Conservation (phyloP, 495 filamentous ascomycete species). For the Emericellopsis terricola region DNA sequence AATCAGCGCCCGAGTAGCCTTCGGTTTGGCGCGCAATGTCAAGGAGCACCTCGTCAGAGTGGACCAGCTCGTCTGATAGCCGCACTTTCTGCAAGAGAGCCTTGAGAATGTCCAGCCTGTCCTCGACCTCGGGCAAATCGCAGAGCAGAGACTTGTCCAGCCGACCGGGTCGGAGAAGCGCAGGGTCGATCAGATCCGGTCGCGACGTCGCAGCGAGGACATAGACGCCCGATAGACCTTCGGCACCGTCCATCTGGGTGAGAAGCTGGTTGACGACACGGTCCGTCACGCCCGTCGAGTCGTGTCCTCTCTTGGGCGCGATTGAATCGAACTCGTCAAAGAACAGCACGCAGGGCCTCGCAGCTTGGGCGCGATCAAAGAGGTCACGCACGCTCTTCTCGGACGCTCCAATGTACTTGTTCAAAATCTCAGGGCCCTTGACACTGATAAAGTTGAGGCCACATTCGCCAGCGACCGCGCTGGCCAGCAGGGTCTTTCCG, state of each 20-base stretch:
- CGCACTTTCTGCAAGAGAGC: slow-evolving; percentile 66
- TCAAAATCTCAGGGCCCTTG: slow-evolving; percentile 93
- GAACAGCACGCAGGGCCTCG: slow-evolving; percentile 82
- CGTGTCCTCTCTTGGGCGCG: slow-evolving; percentile 90
- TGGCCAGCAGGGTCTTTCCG: slow-evolving; percentile 86
- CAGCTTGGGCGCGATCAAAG: slow-evolving; percentile 80
- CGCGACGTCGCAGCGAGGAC: slow-evolving; percentile 84
- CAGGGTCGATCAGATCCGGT: slow-evolving; percentile 89
- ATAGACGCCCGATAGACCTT: slow-evolving; percentile 85
- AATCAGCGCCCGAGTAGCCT: slow-evolving; percentile 87
- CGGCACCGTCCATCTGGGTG: slow-evolving; percentile 97
- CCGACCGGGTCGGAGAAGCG: slow-evolving; percentile 71
- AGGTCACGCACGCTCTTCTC: slow-evolving; percentile 91
- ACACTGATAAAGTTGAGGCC: slow-evolving; percentile 96
- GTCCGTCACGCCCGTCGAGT: slow-evolving; percentile 91
- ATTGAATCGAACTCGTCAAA: slow-evolving; percentile 98
- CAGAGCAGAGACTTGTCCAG: slow-evolving; percentile 84
- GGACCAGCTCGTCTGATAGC: slow-evolving; percentile 40
- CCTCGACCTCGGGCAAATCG: slow-evolving; percentile 60
- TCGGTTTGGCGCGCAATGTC: slow-evolving; percentile 66
- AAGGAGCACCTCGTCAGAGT: slow-evolving; percentile 25
- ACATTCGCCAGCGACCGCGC: slow-evolving; percentile 87
- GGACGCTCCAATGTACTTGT: slow-evolving; percentile 94
- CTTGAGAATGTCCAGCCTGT: slow-evolving; percentile 71
- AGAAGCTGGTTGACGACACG: slow-evolving; percentile 96